Evolutionary conservation across 176 grass and related monocot genomes (phyloP), one percentile per base, ranked within the genome.

Genomic region (Oryza glaberrima): DNA sequence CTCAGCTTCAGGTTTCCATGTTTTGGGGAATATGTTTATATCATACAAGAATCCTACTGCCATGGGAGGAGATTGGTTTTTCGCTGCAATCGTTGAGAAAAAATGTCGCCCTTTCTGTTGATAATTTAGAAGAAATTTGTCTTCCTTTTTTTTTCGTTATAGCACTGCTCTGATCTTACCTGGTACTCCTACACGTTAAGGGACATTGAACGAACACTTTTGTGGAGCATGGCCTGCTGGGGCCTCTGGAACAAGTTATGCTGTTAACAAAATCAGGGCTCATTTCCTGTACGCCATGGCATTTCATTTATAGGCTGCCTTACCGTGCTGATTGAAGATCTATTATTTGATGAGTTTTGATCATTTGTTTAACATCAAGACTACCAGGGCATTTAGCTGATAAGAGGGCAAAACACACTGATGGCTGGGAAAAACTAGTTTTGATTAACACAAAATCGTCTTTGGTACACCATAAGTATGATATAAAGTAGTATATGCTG

Each of bases 401-500:
- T 0, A 49, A 1, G 11, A 49, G 13, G 47, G 15, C 47, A 15
- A 49, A 1, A 15, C 47, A 49, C 12, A 49, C 52, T 5, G 16
- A 56, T 6, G 52, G 26, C 40, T 44, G 47, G 1, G 2, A 38
- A 67, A 58, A 41, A 3, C 17, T 36, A 15, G 28, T 51, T 44
- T 12, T 14, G 44, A 51, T 14, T 6, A 46, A 82, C 25, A 73
- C 15, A 11, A 34, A 23, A 75, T 28, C 38, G 70, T 45, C 73
- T 73, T 72, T 14, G 17, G 2, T 26, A 69, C 61, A 63, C 23
- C 11, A 52, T 46, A 65, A 11, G 72, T 71, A 67, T 32, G 3
- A 67, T 73, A 67, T 79, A 48, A 23, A 90, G 83, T 69, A 74
- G 70, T 68, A 83, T 11, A 77, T 1, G 74, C 65, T 32, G 11